phyloP scores from a whole-genome alignment of 441 rosid species.

The Eugenia klotzschiana region DNA sequence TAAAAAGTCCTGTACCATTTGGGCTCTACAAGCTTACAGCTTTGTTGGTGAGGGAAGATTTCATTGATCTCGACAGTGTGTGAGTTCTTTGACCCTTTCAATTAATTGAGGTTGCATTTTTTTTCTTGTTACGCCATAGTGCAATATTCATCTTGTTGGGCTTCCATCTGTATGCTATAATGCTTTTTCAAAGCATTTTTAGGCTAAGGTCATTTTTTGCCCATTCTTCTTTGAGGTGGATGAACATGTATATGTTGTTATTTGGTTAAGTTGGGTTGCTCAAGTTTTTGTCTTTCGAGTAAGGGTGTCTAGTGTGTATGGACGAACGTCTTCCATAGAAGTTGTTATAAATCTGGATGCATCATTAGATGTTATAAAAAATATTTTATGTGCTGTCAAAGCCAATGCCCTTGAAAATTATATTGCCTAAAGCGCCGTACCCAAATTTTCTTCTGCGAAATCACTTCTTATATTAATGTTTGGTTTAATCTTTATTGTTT shows the following conservation, averaged over 20 bases:
- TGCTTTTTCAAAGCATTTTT: background rate
- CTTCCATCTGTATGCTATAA: background rate
- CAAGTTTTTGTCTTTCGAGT: background rate
- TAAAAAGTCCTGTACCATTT: conserved; percentile 66
- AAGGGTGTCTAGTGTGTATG: background rate
- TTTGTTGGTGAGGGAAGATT: conserved; percentile 81
- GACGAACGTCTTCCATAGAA: background rate
- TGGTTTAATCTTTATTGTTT: background rate
- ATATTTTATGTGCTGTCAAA: background rate
- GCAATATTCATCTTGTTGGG: background rate
- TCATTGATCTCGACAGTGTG: conserved; percentile 96
- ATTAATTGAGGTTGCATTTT: background rate
- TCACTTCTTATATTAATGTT: background rate
- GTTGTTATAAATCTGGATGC: background rate
- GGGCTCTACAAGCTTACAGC: conserved; percentile 95
- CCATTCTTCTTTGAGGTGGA: background rate
- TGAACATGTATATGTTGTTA: background rate
- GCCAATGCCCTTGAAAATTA: background rate
- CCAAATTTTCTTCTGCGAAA: background rate
- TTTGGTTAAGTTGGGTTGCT: background rate
- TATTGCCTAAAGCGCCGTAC: background rate
- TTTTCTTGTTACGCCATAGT: background rate
- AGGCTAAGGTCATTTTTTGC: background rate
- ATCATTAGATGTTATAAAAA: background rate
- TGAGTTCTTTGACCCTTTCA: conserved; percentile 20